These are phyloP conservation scores for Flaveria brownii DNA, from an alignment of 129 eudicot species.

Conservation along the genomic window DNA sequence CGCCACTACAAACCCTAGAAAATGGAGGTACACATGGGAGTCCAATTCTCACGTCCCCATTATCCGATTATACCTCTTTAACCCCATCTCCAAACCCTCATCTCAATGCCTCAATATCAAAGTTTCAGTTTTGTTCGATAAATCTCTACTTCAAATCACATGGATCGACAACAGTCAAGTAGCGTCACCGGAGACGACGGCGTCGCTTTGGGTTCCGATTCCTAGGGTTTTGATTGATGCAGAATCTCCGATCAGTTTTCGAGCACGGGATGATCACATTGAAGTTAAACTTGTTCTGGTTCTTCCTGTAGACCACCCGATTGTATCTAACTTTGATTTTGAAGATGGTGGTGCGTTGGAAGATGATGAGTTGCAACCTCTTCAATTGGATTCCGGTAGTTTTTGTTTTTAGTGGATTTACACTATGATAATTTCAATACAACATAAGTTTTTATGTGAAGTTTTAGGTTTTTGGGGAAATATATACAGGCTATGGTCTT, in stretches of 20 bases:
- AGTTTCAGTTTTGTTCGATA: conserved; percentile 37
- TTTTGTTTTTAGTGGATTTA: background rate
- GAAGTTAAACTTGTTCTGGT: conserved; percentile 64
- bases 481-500: too few relatives aligned
- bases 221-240: conserved; percentile 69
- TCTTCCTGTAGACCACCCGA: conserved; percentile 86
- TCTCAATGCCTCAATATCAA: conserved; percentile 43
- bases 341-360: conserved; percentile 16
- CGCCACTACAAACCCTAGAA: conserved; percentile 60
- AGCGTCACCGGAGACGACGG: conserved; percentile 20
- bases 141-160: conserved; percentile 44
- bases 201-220: conserved; percentile 55
- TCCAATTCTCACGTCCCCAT: conserved; percentile 79
- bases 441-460: background rate
- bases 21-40: conserved; percentile 89
- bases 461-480: too few relatives aligned
- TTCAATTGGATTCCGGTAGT: conserved; percentile 68
- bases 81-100: conserved; percentile 40
- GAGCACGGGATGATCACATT: conserved; percentile 58
- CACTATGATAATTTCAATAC: background rate
- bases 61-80: conserved; percentile 63
- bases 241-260: conserved; percentile 54
- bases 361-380: conserved; percentile 43
- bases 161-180: conserved; percentile 35
- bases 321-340: conserved; percentile 56